Conservation (phyloP, 2,329 filamentous ascomycete genomes). For the Huntiella savannae region DNA sequence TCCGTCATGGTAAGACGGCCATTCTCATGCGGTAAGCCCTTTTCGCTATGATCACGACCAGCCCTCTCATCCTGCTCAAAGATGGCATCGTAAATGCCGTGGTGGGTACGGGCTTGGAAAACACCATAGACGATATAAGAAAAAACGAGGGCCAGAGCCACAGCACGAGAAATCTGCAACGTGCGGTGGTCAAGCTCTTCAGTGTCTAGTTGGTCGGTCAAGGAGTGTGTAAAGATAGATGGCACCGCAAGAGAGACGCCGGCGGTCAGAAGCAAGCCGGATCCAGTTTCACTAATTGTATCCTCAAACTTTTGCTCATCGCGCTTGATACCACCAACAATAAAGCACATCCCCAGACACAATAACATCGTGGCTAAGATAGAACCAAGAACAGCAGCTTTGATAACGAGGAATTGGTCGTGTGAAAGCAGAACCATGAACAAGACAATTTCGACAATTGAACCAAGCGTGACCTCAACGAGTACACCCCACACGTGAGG, state of each 20-base stretch:
- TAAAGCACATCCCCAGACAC: constrained; percentile 64
- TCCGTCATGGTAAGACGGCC: constrained; percentile 59
- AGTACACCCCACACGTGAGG: constrained; percentile 52
- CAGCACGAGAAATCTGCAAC: constrained; percentile 48
- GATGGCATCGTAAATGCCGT: constrained; percentile 57
- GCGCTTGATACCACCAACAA: constrained; percentile 50
- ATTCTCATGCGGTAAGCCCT: constrained; percentile 20
- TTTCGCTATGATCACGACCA: constrained; percentile 43
- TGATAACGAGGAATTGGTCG: constrained; percentile 48
- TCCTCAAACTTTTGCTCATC: constrained; percentile 55
- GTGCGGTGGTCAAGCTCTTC: constrained; percentile 30
- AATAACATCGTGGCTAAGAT: constrained; percentile 67
- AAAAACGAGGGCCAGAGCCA: constrained; percentile 50
- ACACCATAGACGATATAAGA: constrained; percentile 48
- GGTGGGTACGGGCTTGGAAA: constrained; percentile 61
- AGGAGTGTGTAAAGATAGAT: constrained; percentile 35
- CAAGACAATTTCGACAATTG: constrained; percentile 62
- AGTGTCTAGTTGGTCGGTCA: constrained; percentile 17
- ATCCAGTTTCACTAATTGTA: constrained; percentile 61
- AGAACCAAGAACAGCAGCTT: constrained; percentile 67
- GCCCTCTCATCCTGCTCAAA: constrained; percentile 51
- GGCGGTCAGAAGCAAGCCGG: constrained; percentile 56
- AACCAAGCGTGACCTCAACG: constrained; percentile 40
- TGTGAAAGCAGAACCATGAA: constrained; percentile 54
- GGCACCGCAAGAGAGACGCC: constrained; percentile 25